Conservation (phyloP, 2,329 filamentous ascomycete genomes). For the Ceratocystis huliohia region DNA sequence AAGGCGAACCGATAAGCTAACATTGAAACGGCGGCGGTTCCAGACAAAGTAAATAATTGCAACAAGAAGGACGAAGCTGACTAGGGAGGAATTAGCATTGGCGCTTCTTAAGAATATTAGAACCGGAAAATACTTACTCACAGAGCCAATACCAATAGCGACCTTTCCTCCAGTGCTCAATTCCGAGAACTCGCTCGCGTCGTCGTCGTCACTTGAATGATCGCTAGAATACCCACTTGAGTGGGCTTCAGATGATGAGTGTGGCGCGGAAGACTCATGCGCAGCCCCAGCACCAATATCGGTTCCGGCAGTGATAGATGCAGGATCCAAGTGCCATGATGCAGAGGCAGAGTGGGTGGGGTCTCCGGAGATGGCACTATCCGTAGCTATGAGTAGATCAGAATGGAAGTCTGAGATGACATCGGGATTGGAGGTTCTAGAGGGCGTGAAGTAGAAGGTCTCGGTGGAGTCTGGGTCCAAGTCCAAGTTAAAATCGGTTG, state of each 20-base stretch:
- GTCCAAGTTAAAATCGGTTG: neutral
- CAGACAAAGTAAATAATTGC: conserved; percentile 4
- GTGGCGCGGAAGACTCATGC: neutral
- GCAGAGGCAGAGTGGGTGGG: neutral
- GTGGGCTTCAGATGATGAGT: neutral
- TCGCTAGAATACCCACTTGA: neutral
- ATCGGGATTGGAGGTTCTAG: neutral
- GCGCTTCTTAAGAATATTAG: neutral
- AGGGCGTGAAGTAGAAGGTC: neutral
- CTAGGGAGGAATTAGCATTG: conserved; percentile 8
- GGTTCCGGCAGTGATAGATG: neutral
- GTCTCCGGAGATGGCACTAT: neutral
- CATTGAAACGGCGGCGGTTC: neutral
- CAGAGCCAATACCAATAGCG: conserved; percentile 10
- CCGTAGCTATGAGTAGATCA: neutral
- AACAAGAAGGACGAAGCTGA: conserved; percentile 1
- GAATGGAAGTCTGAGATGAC: neutral
- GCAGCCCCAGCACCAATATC: neutral
- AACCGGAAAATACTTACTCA: conserved; percentile 9
- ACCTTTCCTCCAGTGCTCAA: conserved; percentile 6
- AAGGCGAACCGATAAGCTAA: neutral
- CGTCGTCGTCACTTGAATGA: too few species aligned
- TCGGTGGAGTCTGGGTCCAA: neutral
- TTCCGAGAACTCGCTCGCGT: neutral
- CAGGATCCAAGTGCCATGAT: neutral